A percentile compares a stretch with the other conserved stretches of the same genome.
These are phyloP conservation scores for Paecilomyces fulvus DNA, from an alignment of 2,329 filamentous ascomycete genomes.

Conservation along the genomic window DNA sequence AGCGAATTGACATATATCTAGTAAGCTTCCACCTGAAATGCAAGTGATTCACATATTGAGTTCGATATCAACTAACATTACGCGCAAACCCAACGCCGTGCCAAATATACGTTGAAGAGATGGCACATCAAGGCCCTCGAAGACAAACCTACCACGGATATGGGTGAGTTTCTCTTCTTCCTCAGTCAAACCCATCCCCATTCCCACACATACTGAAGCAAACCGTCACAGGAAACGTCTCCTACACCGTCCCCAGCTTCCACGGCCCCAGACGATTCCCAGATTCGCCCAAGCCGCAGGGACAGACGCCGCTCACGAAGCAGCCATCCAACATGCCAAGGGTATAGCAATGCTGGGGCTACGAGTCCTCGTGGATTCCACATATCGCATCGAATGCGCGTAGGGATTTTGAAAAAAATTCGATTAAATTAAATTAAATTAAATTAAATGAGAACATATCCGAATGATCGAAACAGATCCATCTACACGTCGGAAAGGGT, in stretches of 20 bases:
- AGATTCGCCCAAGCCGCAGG: slow-evolving; percentile 35
- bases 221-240: slow-evolving; percentile 32
- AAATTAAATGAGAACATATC: neutral
- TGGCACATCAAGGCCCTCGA: slow-evolving; percentile 22
- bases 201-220: neutral
- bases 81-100: slow-evolving; percentile 32
- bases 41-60: neutral
- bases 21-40: neutral
- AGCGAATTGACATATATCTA: slow-evolving; percentile 6
- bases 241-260: slow-evolving; percentile 35
- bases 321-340: slow-evolving; percentile 30
- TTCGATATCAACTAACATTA: slow-evolving; percentile 10
- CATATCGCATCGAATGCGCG: neutral
- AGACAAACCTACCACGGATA: slow-evolving; percentile 31
- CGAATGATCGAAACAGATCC: no score
- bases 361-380: neutral
- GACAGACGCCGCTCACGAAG: slow-evolving; percentile 22
- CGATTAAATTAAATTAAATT: neutral
- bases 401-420: neutral
- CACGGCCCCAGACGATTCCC: slow-evolving; percentile 31
- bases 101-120: slow-evolving; percentile 29
- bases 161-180: slow-evolving; percentile 11
- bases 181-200: neutral
- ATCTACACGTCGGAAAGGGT: no score
- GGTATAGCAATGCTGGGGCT: slow-evolving; percentile 26